Evolutionary conservation across 2,329 filamentous ascomycete genomes (phyloP), one percentile per base, ranked within the genome.

Genomic region (Diaporthe batatas): DNA sequence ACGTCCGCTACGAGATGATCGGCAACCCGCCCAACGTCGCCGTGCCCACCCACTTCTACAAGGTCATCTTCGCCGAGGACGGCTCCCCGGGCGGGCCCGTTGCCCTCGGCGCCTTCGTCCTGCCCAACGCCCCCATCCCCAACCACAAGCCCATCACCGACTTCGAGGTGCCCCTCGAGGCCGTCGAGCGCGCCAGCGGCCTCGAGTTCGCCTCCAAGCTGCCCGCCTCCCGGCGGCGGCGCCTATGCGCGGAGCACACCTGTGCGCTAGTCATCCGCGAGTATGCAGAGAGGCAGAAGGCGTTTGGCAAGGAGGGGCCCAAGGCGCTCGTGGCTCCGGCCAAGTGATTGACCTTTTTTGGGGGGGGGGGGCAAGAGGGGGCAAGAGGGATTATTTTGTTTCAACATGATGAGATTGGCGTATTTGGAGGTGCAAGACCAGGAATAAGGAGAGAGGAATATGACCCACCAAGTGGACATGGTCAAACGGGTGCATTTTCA

Each of bases 11-110:
- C 85, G 96, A 99, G 85, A 93, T 99, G 73, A 98, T 99, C 78
- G 96, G 96, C 51, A 93, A 88, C 80, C 96, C 96, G 76, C 96
- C 96, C 10, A 97, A 95, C 79, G 93, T 99, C 71, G 95, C 96
- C 34, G 96, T 99, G 69, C 96, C 96, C 3, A 99, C 96, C 29
- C 96, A 99, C 83, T 99, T 99, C 85, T 99, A 98, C 89, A 99
- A 99, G 86, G 94, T 99, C 79, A 96, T 99, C 78, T 97, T 96
- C 79, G 96, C 94, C 34, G 96, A 99, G 84, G 94, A 98, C 79
- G 93, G 93, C 4, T 84, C 83, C 1, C 83, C 80, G 12, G 87
- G 87, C 34, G 93, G 94, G 23, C 92, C 92, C 75, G 96, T 99
- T 44, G 94, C 95, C 42, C 85, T 99, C 47, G 96, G 94, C 58